Conservation (phyloP, 1,284 basidiomycete genomes). For the Fomitopsis schrenkii region DNA sequence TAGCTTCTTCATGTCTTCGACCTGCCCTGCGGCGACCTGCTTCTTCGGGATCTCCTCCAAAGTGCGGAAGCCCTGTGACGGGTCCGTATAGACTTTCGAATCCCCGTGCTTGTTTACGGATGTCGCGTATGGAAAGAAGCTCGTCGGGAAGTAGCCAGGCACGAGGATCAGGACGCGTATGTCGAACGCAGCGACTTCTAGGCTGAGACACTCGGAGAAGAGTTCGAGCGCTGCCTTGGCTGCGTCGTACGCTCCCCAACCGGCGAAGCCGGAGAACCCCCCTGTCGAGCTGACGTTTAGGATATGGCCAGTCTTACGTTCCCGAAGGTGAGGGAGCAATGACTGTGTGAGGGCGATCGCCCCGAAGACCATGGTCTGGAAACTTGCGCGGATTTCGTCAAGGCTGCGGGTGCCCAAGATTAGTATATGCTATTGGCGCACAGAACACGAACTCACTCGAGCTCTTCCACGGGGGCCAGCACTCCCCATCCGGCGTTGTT, state of each 20-base stretch:
- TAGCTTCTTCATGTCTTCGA: slow-evolving; percentile 21
- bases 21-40: slow-evolving; percentile 8
- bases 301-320: slow-evolving; percentile 22
- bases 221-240: slow-evolving; percentile 28
- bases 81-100: slow-evolving; percentile 18
- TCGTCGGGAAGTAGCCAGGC: slow-evolving; percentile 30
- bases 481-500: slow-evolving; percentile 25
- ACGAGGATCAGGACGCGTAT: slow-evolving; percentile 24
- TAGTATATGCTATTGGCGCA: neutral
- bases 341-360: slow-evolving; percentile 28
- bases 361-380: slow-evolving; percentile 30
- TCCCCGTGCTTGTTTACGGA: neutral
- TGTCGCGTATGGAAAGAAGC: slow-evolving; percentile 18
- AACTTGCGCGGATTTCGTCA: slow-evolving; percentile 22
- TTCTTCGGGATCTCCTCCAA: slow-evolving; percentile 9
- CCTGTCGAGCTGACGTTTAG: slow-evolving; percentile 24
- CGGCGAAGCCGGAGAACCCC: slow-evolving; percentile 9
- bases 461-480: slow-evolving; percentile 25
- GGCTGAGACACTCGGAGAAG: slow-evolving; percentile 25
- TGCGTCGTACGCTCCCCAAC: slow-evolving; percentile 23
- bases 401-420: slow-evolving; percentile 6
- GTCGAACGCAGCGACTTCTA: slow-evolving; percentile 24
- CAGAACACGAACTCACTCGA: slow-evolving; percentile 15
- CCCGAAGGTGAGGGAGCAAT: slow-evolving; percentile 25
- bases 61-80: slow-evolving; percentile 13